A percentile compares a stretch with the other conserved stretches of the same genome.
Evolutionary conservation across 768 basidiomycete species (phyloP).

Genomic region (Phlegmacium glaucopus): DNA sequence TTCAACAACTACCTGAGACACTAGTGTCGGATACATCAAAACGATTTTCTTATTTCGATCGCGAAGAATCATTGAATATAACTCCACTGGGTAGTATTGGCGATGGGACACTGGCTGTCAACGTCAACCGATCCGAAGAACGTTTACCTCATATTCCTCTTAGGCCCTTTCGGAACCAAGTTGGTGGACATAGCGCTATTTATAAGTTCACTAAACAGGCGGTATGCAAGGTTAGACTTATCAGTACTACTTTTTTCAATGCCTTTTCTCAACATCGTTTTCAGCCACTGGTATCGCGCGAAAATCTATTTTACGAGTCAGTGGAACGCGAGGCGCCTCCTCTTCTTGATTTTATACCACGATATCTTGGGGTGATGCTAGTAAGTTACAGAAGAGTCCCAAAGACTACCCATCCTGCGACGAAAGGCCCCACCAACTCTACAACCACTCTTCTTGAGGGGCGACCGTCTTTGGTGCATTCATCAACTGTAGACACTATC

Average conservation of each 20-base stretch:
- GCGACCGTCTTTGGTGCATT: slow-evolving; percentile 24
- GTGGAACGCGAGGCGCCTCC: slow-evolving; percentile 94
- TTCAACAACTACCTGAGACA: slow-evolving; percentile 3
- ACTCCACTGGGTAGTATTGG: slow-evolving; percentile 16
- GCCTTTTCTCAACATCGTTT: slow-evolving; percentile 18
- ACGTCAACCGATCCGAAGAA: slow-evolving; percentile 49
- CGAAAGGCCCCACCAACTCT: slow-evolving; percentile 10
- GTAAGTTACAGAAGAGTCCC: slow-evolving; percentile 89
- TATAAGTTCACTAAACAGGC: slow-evolving; percentile 98
- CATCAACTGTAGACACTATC: slow-evolving; percentile 23
- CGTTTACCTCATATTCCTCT: slow-evolving; percentile 86
- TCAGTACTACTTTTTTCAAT: slow-evolving; percentile 15
- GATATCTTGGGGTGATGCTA: slow-evolving; percentile 97
- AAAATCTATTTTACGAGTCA: slow-evolving; percentile 97
- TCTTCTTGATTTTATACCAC: slow-evolving; percentile 91
- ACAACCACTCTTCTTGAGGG: slow-evolving; percentile 17
- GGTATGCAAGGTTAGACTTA: slow-evolving; percentile 86
- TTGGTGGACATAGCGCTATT: slow-evolving; percentile 95
- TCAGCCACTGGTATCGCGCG: slow-evolving; percentile 92
- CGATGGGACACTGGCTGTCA: slow-evolving; percentile 27
- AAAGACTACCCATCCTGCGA: slow-evolving; percentile 30
- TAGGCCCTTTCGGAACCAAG: slow-evolving; percentile 95
- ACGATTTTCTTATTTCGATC: slow-evolving; percentile 8
- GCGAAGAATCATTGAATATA: slow-evolving; percentile 18
- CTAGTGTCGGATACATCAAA: slow-evolving; percentile 1